Conservation (phyloP, 2,329 filamentous ascomycete species). For the Curvularia hawaiiensis region DNA sequence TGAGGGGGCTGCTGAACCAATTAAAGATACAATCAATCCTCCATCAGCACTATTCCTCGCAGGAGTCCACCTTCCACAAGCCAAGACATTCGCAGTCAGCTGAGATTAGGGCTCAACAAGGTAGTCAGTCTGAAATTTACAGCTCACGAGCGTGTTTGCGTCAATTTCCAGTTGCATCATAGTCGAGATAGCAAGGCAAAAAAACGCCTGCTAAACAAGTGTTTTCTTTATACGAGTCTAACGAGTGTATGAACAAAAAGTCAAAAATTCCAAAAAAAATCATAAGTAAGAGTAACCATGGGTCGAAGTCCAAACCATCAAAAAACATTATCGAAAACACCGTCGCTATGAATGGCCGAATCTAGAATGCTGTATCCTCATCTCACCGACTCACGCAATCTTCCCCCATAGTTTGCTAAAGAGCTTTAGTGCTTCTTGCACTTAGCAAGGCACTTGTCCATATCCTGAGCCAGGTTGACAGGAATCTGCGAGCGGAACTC, state of each 20-base stretch:
- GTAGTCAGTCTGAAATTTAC: neutral
- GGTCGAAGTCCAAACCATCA: conserved; percentile 11
- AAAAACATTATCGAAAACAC: conserved; percentile 16
- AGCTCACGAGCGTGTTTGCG: neutral
- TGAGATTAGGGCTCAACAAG: neutral
- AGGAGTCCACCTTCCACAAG: neutral
- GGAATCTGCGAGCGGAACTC: conserved; percentile 49
- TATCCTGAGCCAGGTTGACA: conserved; percentile 56
- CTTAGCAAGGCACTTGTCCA: conserved; percentile 59
- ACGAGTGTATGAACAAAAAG: conserved; percentile 5
- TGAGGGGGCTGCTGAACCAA: neutral
- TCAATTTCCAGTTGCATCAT: neutral
- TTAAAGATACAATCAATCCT: neutral
- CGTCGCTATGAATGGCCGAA: conserved; percentile 23
- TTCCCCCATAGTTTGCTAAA: neutral
- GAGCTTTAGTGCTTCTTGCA: conserved; percentile 41
- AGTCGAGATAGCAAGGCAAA: neutral
- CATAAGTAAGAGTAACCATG: conserved; percentile 15
- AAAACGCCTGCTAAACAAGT: conserved; percentile 2
- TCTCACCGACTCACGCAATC: neutral
- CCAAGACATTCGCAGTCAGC: neutral
- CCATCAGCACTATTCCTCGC: neutral
- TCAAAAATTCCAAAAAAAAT: conserved; percentile 15
- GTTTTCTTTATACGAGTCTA: conserved; percentile 5
- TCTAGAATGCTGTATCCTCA: conserved; percentile 4